These are phyloP conservation scores for Lyophyllum semitale DNA, from an alignment of 768 basidiomycete species.

Conservation along the genomic window DNA sequence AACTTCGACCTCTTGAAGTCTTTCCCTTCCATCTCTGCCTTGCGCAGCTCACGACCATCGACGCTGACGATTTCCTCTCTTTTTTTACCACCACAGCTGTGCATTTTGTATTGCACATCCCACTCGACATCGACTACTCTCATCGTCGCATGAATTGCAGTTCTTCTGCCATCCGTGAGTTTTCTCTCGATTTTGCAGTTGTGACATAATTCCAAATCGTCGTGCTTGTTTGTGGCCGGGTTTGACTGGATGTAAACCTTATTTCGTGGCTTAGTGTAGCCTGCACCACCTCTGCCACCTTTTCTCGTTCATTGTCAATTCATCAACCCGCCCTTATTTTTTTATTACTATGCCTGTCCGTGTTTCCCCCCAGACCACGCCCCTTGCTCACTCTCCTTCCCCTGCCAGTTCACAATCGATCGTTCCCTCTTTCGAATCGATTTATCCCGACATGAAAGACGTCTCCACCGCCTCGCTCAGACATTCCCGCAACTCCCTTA, in stretches of 20 bases:
- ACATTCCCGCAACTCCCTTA: slow-evolving; percentile 60
- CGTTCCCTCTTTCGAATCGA: slow-evolving; percentile 42
- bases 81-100: slow-evolving; percentile 22
- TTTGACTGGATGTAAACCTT: slow-evolving; percentile 10
- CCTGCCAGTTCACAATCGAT: slow-evolving; percentile 43
- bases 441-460: slow-evolving; percentile 76
- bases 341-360: slow-evolving; percentile 22
- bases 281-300: neutral
- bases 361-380: slow-evolving; percentile 25
- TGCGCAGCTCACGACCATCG: slow-evolving; percentile 40
- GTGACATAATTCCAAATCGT: slow-evolving; percentile 3
- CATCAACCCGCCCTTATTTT: slow-evolving; percentile 18
- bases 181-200: slow-evolving; percentile 12
- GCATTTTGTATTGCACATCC: slow-evolving; percentile 14
- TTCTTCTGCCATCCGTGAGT: slow-evolving; percentile 38
- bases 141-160: slow-evolving; percentile 43
- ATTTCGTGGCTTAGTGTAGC: slow-evolving; percentile 13
- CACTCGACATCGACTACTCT: slow-evolving; percentile 19
- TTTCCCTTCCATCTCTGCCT: slow-evolving; percentile 20
- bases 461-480: slow-evolving; percentile 57
- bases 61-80: slow-evolving; percentile 44
- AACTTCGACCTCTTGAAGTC: slow-evolving; percentile 21
- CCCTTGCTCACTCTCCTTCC: slow-evolving; percentile 23
- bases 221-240: slow-evolving; percentile 14
- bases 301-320: slow-evolving; percentile 1